Evolutionary conservation across 148 eudicot genomes (phyloP).

Genomic region (Rhododendron vialii): DNA sequence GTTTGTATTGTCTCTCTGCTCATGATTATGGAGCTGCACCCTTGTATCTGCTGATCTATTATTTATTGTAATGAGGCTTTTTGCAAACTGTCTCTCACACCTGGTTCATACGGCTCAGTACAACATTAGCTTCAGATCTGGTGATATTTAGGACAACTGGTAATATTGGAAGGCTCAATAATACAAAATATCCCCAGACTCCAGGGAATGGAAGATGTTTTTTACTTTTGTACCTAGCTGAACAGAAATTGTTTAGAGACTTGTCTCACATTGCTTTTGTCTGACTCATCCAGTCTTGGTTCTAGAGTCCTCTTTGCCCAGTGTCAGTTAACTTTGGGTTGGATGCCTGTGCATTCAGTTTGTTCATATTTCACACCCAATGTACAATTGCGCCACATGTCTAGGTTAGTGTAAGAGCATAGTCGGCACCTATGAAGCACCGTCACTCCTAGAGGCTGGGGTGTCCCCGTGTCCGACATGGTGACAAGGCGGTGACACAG

Average conservation of each 20-base stretch:
- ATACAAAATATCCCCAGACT: background rate
- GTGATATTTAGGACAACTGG: background rate
- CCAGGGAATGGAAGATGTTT: background rate
- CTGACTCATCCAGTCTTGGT: background rate
- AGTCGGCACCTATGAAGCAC: background rate
- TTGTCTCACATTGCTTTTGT: background rate
- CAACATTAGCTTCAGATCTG: background rate
- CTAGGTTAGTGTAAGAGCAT: background rate
- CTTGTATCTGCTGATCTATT: background rate
- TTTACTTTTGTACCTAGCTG: background rate
- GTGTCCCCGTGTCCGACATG: background rate
- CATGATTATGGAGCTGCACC: background rate
- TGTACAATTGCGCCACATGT: background rate
- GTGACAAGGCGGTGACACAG: background rate
- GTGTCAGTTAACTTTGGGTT: background rate
- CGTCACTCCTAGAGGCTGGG: background rate
- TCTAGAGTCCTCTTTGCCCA: background rate
- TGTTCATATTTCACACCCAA: background rate
- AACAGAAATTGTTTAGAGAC: background rate
- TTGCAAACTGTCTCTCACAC: background rate
- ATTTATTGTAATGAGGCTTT: background rate
- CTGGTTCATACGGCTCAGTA: background rate
- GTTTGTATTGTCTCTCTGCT: background rate
- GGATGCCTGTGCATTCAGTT: background rate
- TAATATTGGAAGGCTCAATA: background rate